A percentile compares a stretch with the other conserved stretches of the same genome.
Evolutionary conservation across 805 yeast genomes (phyloP).

Genomic region (Wickerhamomyces queroliae): DNA sequence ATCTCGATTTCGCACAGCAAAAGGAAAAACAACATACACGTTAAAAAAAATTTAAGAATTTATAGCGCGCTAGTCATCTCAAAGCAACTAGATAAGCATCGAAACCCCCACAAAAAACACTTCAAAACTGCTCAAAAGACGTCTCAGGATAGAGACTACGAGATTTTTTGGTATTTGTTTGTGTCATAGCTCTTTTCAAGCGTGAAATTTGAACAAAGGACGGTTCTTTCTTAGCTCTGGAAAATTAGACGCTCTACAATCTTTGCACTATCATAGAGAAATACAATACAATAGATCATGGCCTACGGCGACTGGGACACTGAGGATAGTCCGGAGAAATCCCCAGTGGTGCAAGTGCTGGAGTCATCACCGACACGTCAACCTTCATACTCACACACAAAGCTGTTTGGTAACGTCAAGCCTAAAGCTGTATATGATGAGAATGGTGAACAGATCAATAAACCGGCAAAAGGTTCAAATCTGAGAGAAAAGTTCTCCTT

Average conservation of each 20-base stretch:
- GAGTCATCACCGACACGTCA: constrained; percentile 38
- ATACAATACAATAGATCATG: not conserved
- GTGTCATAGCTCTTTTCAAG: too few relatives aligned
- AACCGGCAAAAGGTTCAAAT: constrained; percentile 8
- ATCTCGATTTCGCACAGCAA: not conserved
- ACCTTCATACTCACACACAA: constrained; percentile 10
- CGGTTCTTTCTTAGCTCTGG: not conserved
- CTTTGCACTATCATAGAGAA: not conserved
- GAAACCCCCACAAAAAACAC: too few relatives aligned
- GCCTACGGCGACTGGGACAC: constrained; percentile 6
- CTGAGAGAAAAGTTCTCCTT: constrained; percentile 40
- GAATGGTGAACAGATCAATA: constrained; percentile 1
- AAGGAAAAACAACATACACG: not conserved
- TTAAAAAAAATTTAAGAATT: not conserved
- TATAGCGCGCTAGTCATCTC: not conserved
- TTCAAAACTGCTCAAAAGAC: too few relatives aligned
- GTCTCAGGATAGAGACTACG: too few relatives aligned
- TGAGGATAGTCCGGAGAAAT: constrained; percentile 15
- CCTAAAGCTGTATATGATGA: constrained; percentile 5
- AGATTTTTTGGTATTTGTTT: too few relatives aligned
- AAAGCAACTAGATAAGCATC: too few relatives aligned
- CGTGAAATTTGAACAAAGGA: too few relatives aligned
- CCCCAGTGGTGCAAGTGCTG: constrained; percentile 40
- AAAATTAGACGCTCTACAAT: not conserved
- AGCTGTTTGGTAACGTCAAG: constrained; percentile 10